Conservation (phyloP, 768 basidiomycete species). For the Mycena maculata region DNA sequence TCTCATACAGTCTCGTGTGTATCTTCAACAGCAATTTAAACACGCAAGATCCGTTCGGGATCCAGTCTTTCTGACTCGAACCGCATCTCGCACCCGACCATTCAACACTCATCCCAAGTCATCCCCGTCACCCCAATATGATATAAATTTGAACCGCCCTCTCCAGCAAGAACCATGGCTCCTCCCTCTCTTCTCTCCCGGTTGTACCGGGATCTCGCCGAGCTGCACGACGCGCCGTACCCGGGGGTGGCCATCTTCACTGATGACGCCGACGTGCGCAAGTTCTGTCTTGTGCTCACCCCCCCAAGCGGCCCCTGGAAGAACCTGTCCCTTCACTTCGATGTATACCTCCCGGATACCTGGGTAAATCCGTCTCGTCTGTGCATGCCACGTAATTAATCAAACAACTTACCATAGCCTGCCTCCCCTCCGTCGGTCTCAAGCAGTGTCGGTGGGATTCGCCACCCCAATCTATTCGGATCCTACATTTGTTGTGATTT, state of each 20-base stretch:
- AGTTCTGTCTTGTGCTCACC: slow-evolving; percentile 57
- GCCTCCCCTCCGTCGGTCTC: slow-evolving; percentile 48
- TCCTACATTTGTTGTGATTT: slow-evolving; percentile 58
- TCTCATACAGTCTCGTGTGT: too few species aligned
- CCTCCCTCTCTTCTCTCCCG: slow-evolving; percentile 46
- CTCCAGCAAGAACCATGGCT: slow-evolving; percentile 5
- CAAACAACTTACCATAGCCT: slow-evolving; percentile 44
- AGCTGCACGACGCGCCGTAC: slow-evolving; percentile 55
- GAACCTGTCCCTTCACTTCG: slow-evolving; percentile 41
- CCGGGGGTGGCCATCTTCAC: slow-evolving; percentile 56
- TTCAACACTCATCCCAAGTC: too few species aligned
- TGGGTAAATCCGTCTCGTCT: slow-evolving; percentile 45
- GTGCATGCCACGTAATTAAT: not conserved
- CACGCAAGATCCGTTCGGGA: too few species aligned
- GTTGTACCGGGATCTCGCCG: slow-evolving; percentile 53
- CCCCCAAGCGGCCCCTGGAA: slow-evolving; percentile 60
- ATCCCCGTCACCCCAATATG: too few species aligned
- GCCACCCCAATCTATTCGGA: slow-evolving; percentile 56
- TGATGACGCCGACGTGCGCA: slow-evolving; percentile 55
- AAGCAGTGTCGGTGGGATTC: slow-evolving; percentile 49
- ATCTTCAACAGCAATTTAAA: too few species aligned
- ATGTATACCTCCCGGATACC: slow-evolving; percentile 44
- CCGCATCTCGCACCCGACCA: too few species aligned
- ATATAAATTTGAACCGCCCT: too few species aligned
- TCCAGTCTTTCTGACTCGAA: too few species aligned